Conservation (phyloP, 768 basidiomycete species). For the Naganishia randhawae region DNA sequence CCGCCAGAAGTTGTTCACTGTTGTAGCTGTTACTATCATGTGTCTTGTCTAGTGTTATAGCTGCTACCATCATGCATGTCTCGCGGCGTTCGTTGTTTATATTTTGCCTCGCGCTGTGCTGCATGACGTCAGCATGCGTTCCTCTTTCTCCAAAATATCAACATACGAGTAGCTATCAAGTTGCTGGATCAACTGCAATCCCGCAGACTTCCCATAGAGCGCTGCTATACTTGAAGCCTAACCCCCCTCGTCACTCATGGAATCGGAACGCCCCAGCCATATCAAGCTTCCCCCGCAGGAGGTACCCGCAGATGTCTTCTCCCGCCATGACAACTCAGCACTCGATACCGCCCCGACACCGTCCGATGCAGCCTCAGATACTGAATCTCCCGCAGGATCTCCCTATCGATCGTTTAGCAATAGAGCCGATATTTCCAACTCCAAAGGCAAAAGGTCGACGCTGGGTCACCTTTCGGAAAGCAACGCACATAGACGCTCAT, state of each 20-base stretch:
- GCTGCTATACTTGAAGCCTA: too few relatives aligned
- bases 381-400: constrained; percentile 13
- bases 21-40: too few relatives aligned
- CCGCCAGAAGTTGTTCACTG: too few relatives aligned
- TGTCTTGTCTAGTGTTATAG: too few relatives aligned
- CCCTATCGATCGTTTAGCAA: constrained; percentile 4
- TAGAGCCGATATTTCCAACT: neutral
- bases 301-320: constrained; percentile 26
- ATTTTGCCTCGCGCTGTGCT: too few relatives aligned
- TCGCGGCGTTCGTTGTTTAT: too few relatives aligned
- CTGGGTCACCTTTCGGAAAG: neutral
- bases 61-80: too few relatives aligned
- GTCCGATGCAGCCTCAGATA: constrained; percentile 19
- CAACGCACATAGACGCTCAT: neutral
- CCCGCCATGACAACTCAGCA: constrained; percentile 15
- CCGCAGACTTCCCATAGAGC: too few relatives aligned
- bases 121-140: too few relatives aligned
- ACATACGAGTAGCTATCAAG: too few relatives aligned
- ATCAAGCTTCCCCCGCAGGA: constrained; percentile 27
- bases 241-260: neutral
- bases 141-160: too few relatives aligned
- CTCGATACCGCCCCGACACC: constrained; percentile 25
- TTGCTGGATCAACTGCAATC: too few relatives aligned
- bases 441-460: neutral
- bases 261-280: constrained; percentile 16